phyloP scores from a whole-genome alignment of 2,329 filamentous ascomycete species.

The Penicillium sp. region DNA sequence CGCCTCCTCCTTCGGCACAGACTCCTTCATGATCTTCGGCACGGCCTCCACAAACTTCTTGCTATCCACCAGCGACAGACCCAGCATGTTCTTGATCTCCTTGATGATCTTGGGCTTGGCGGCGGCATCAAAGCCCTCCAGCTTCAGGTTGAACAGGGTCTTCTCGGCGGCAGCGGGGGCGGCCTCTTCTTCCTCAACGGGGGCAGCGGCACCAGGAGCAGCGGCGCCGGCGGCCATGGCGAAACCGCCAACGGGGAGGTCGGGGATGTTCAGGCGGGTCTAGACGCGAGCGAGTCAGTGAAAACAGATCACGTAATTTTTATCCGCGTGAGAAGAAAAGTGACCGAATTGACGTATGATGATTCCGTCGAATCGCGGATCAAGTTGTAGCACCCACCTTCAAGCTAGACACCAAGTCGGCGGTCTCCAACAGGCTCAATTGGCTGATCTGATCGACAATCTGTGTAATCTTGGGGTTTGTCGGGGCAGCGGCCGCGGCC shows the following conservation, averaged over 20 bases:
- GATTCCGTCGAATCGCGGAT: slow-evolving; percentile 1
- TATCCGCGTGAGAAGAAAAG: background rate
- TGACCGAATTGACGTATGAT: background rate
- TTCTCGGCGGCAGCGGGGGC: slow-evolving; percentile 84
- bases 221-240: slow-evolving; percentile 61
- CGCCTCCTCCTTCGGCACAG: slow-evolving; percentile 95
- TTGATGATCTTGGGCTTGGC: slow-evolving; percentile 99
- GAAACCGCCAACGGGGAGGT: slow-evolving; percentile 91
- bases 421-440: slow-evolving; percentile 95
- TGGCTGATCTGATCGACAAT: slow-evolving; percentile 99
- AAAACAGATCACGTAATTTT: no score
- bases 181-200: slow-evolving; percentile 72
- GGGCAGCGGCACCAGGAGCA: slow-evolving; percentile 60
- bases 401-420: slow-evolving; percentile 85
- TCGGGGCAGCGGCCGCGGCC: slow-evolving; percentile 48
- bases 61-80: slow-evolving; percentile 92
- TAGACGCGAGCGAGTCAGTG: slow-evolving; percentile 37
- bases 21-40: slow-evolving; percentile 98
- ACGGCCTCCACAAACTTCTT: slow-evolving; percentile 99
- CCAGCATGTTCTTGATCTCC: slow-evolving; percentile 95
- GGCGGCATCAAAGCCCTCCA: slow-evolving; percentile 77
- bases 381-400: slow-evolving; percentile 59
- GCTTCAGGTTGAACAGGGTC: slow-evolving; percentile 94
- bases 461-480: slow-evolving; percentile 82
- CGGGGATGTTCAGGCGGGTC: slow-evolving; percentile 94